Conservation (phyloP, 2,329 filamentous ascomycete genomes). For the Phoma herbarum region DNA sequence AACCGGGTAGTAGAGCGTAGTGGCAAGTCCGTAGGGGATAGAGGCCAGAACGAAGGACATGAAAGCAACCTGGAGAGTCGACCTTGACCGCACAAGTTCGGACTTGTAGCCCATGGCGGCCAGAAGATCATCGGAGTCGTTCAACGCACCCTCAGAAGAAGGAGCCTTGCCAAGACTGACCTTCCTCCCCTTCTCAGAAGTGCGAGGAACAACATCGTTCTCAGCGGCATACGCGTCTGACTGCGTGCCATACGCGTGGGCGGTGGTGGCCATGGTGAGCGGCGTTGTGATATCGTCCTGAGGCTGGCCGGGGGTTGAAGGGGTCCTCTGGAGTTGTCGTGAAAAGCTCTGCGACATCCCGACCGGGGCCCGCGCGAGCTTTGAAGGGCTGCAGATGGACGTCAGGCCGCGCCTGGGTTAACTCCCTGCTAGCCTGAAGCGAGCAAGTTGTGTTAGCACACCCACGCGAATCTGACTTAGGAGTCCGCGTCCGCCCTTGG, state of each 20-base stretch:
- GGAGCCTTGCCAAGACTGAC: conserved; percentile 34
- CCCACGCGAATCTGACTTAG: conserved; percentile 35
- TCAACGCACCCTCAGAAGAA: conserved; percentile 36
- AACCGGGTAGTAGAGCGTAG: conserved; percentile 73
- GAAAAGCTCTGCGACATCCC: conserved; percentile 27
- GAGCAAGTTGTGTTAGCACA: conserved; percentile 25
- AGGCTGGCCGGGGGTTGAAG: conserved; percentile 21
- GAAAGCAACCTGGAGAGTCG: conserved; percentile 74
- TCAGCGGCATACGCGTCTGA: conserved; percentile 47
- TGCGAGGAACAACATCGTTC: conserved; percentile 35
- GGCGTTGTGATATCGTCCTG: conserved; percentile 20
- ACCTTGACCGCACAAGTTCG: conserved; percentile 70
- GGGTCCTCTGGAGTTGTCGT: conserved; percentile 28
- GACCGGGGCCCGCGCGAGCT: conserved; percentile 33
- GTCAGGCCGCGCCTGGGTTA: conserved; percentile 37
- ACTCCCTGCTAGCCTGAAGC: conserved; percentile 34
- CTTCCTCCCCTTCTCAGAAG: conserved; percentile 41
- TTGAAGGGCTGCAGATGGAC: conserved; percentile 42
- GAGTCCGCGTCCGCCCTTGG: conserved; percentile 31
- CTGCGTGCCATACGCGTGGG: conserved; percentile 41
- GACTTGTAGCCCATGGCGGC: conserved; percentile 72
- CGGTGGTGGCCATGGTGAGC: conserved; percentile 35
- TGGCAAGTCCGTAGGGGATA: conserved; percentile 77
- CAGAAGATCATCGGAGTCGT: conserved; percentile 68
- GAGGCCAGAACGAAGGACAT: conserved; percentile 80